Evolutionary conservation across 2,329 filamentous ascomycete genomes (phyloP).

Genomic region (Neoscytalidium dimidiatum): DNA sequence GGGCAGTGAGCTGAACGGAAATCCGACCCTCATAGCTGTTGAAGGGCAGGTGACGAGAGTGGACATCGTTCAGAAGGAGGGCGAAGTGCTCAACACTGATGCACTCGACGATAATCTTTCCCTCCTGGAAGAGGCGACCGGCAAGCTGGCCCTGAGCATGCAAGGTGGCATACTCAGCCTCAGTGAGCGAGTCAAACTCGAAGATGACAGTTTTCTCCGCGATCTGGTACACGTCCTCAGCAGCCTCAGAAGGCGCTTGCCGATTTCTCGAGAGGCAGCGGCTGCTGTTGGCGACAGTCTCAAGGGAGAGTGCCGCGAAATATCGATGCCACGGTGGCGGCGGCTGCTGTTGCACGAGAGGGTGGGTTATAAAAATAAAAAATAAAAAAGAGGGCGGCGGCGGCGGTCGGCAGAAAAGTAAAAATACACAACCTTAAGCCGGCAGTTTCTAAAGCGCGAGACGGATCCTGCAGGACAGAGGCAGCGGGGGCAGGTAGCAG

Average conservation of each 20-base stretch:
- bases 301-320: no score
- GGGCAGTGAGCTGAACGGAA: background rate
- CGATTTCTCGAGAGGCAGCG: no score
- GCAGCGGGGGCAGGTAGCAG: no score
- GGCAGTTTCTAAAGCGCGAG: no score
- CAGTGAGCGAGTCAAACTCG: constrained; percentile 42
- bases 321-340: no score
- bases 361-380: no score
- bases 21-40: constrained; percentile 38
- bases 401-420: no score
- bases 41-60: constrained; percentile 27
- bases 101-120: constrained; percentile 21
- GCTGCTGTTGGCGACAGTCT: no score
- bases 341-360: no score
- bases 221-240: constrained; percentile 20
- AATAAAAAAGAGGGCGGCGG: no score
- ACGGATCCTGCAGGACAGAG: no score
- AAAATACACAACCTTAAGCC: no score
- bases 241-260: background rate
- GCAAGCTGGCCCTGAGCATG: constrained; percentile 21
- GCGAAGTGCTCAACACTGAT: constrained; percentile 30
- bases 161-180: constrained; percentile 34
- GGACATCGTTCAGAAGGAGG: constrained; percentile 23
- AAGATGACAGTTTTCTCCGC: constrained; percentile 25
- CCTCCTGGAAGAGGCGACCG: background rate